Percentiles rank a stretch among this genome's conserved stretches.
Evolutionary conservation across 179 eudicot genomes (phyloP).

Genomic region (Beta macrorhiza): DNA sequence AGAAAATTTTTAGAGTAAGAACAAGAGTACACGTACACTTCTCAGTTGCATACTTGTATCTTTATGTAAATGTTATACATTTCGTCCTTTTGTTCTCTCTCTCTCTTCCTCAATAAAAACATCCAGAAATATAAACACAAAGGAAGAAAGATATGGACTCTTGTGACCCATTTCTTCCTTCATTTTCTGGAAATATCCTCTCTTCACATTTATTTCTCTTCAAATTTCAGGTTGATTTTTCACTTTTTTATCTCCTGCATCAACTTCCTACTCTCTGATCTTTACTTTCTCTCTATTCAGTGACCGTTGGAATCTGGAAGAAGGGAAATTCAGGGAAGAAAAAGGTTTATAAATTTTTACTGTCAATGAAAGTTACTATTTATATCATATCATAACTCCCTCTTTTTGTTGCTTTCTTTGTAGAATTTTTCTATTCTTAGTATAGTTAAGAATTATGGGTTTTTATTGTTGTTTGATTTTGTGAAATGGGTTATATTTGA

Average conservation of each 20-base stretch:
- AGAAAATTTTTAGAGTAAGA: background rate
- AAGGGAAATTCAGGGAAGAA: background rate
- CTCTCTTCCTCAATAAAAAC: constrained; percentile 22
- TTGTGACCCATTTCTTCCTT: constrained; percentile 32
- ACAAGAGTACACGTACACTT: constrained; percentile 24
- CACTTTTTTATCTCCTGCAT: constrained; percentile 5
- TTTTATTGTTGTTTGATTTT: background rate
- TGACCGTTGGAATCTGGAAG: background rate
- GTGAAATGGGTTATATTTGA: background rate
- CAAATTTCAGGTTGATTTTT: constrained; percentile 22
- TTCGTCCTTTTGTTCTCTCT: constrained; percentile 11
- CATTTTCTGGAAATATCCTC: constrained; percentile 33
- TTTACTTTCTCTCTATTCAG: background rate
- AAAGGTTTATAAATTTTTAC: constrained; percentile 23
- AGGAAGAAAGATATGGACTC: constrained; percentile 35
- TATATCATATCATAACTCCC: background rate
- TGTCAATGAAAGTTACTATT: background rate
- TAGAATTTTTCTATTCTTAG: background rate
- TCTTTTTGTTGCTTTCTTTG: background rate
- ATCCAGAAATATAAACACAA: background rate
- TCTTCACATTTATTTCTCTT: constrained; percentile 18
- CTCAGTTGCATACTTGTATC: constrained; percentile 20
- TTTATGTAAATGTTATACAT: constrained; percentile 3
- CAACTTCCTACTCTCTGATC: constrained; percentile 29
- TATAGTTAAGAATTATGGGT: constrained; percentile 25